Conservation (phyloP, 176 grass and related monocot genomes). For the Musa troglodytarum region DNA sequence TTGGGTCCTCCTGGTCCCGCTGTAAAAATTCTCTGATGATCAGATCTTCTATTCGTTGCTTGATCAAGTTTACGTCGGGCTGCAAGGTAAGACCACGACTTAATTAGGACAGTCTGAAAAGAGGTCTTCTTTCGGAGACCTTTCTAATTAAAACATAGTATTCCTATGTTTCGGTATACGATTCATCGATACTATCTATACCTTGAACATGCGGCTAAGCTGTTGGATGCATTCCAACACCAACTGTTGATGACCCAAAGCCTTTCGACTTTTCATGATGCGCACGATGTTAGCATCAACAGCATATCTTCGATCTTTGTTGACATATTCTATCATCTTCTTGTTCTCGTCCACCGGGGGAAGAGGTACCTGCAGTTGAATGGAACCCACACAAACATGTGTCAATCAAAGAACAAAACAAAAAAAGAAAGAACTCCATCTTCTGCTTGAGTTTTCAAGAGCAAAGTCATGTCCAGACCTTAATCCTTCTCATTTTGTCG, state of each 20-base stretch:
- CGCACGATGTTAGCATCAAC: conserved; percentile 94
- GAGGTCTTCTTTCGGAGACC: no score
- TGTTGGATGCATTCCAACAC: conserved; percentile 90
- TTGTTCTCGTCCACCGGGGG: conserved; percentile 99
- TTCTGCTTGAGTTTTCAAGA: not conserved
- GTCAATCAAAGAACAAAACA: not conserved
- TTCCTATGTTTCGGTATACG: no score
- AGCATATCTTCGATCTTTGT: conserved; percentile 90
- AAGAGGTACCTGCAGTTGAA: conserved; percentile 55
- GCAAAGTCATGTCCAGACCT: conserved; percentile 39
- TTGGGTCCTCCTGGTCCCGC: conserved; percentile 52
- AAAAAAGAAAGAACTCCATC: not conserved
- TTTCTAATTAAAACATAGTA: no score
- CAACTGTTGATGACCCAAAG: conserved; percentile 74
- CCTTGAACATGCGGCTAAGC: conserved; percentile 56
- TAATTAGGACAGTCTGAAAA: no score
- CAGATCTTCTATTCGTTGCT: conserved; percentile 73
- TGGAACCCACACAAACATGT: not conserved
- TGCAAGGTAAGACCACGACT: conserved; percentile 7
- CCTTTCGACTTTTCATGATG: conserved; percentile 96
- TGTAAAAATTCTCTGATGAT: conserved; percentile 69
- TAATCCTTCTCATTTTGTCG: conserved; percentile 92
- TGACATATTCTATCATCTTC: conserved; percentile 94
- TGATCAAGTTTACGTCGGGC: conserved; percentile 74
- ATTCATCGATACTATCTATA: not conserved